Evolutionary conservation across 495 filamentous ascomycete species (phyloP).

Genomic region (Pseudomonodictys pantanalensis): DNA sequence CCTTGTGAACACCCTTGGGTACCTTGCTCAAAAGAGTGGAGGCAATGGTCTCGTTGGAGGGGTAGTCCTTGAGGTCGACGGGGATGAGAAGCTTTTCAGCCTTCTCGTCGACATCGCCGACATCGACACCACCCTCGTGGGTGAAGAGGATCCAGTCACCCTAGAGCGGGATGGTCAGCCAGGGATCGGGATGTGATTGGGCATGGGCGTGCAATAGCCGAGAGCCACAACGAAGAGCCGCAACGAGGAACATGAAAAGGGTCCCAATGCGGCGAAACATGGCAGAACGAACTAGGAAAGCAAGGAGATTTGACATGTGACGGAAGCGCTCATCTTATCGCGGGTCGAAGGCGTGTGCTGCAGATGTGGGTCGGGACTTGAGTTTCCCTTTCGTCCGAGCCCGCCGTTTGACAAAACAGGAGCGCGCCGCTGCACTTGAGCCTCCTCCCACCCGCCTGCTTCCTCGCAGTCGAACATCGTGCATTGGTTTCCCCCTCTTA

Average conservation of each 20-base stretch:
- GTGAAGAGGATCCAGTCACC: constrained; percentile 99
- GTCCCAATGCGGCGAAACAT: not conserved
- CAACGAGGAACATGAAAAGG: constrained; percentile 13
- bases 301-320: constrained; percentile 20
- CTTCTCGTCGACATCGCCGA: constrained; percentile 98
- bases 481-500: not conserved
- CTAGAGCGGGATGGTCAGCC: constrained; percentile 49
- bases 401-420: constrained; percentile 32
- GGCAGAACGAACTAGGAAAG: not conserved
- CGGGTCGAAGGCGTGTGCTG: constrained; percentile 15
- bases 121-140: constrained; percentile 98
- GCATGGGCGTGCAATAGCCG: not conserved
- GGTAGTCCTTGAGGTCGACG: constrained; percentile 91
- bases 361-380: constrained; percentile 29
- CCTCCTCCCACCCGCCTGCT: not conserved
- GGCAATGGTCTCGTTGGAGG: constrained; percentile 93
- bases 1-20: constrained; percentile 91
- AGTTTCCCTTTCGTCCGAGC: constrained; percentile 59
- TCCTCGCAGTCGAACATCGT: too few species aligned
- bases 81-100: constrained; percentile 97
- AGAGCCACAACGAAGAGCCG: constrained; percentile 28
- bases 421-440: constrained; percentile 7
- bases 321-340: constrained; percentile 3
- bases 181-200: constrained; percentile 18
- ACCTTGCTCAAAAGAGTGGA: constrained; percentile 82